Evolutionary conservation across 768 basidiomycete species (phyloP).

Genomic region (Hericium alpestre): DNA sequence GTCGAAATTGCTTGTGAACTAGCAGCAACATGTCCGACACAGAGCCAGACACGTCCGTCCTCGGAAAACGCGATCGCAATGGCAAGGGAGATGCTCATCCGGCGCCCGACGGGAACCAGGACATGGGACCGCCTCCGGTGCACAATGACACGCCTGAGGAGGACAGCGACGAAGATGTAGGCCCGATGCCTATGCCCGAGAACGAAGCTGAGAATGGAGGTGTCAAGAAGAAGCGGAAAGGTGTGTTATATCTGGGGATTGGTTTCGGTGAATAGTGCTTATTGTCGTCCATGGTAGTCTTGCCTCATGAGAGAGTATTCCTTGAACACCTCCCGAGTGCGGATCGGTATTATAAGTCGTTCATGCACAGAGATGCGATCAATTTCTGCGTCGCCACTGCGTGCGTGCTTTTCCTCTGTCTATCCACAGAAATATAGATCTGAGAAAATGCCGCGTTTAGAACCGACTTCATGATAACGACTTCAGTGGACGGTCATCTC

Average conservation of each 20-base stretch:
- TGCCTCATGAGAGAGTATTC: constrained; percentile 88
- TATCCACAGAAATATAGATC: too few relatives aligned
- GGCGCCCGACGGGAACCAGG: constrained; percentile 16
- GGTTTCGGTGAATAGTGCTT: neutral
- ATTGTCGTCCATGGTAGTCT: constrained; percentile 39
- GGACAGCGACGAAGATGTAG: constrained; percentile 70
- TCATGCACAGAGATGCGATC: constrained; percentile 93
- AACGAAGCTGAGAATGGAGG: constrained; percentile 25
- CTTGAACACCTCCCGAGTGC: constrained; percentile 85
- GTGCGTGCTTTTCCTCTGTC: constrained; percentile 31
- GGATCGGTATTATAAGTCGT: constrained; percentile 93
- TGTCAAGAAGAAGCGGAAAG: constrained; percentile 76
- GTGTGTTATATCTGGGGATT: constrained; percentile 28
- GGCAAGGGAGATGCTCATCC: constrained; percentile 15
- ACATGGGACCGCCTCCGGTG: constrained; percentile 20
- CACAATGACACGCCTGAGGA: constrained; percentile 27
- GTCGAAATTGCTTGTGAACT: too few relatives aligned
- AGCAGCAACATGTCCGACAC: constrained; percentile 18
- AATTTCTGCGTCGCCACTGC: constrained; percentile 85
- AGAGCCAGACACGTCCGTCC: constrained; percentile 40
- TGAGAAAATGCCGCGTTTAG: constrained; percentile 28
- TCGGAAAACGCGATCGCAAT: constrained; percentile 55
- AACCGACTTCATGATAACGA: constrained; percentile 88
- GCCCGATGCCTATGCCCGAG: constrained; percentile 78
- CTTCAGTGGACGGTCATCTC: constrained; percentile 88